Base-by-base conservation (phyloP, 176 grass and related monocot genomes). In the Lolium multiflorum region DNA sequence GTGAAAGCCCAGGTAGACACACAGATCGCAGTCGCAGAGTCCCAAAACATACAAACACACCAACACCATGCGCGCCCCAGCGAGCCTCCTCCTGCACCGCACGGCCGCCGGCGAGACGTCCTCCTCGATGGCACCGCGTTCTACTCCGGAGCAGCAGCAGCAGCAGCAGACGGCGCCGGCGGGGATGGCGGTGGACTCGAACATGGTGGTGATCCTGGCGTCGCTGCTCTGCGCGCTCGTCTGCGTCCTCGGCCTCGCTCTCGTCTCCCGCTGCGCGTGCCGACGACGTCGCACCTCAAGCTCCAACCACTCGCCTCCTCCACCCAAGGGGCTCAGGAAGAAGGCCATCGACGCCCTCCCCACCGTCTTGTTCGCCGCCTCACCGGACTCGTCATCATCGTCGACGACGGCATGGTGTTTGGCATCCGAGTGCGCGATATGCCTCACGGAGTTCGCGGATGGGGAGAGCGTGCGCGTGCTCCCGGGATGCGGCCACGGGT, bases 171-270 rank as follows among this genome's bases (percentile, higher is more conserved):
- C 11, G 10, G 24, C 24, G 22, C 51, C 44, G 43, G 54, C 18
- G 54, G 20, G 11, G 9, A 50, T 94, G 38, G 49, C 90, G 2
- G 84, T 90, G 31, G 85, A 95, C 82, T 88, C 90, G 0, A 80
- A 92, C 88, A 90, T 90, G 77, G 90, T 90, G 61, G 82, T 95
- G 2, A 84, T 95, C 74, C 82, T 92, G 3, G 85, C 93, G 5
- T 86, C 90, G 41, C 88, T 92, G 49, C 61, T 90, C 6, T 92
- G 90, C 18, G 90, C 90, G 1, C 65, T 92, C 49, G 58, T 95
- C 60, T 90, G 88, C 12, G 50, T 90, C 13, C 84, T 87, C 8
- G 93, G 93, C 20, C 90, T 95, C n/a, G 88, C 82, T 9, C 82
- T 90, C 13, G 78, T 95, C 43, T 95, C 83, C 56, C 69, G 48